A percentile compares a stretch with the other conserved stretches of the same genome.
These are phyloP conservation scores for Cunninghamia lanceolata DNA, from an alignment of 75 land plant genomes.

Conservation along the genomic window DNA sequence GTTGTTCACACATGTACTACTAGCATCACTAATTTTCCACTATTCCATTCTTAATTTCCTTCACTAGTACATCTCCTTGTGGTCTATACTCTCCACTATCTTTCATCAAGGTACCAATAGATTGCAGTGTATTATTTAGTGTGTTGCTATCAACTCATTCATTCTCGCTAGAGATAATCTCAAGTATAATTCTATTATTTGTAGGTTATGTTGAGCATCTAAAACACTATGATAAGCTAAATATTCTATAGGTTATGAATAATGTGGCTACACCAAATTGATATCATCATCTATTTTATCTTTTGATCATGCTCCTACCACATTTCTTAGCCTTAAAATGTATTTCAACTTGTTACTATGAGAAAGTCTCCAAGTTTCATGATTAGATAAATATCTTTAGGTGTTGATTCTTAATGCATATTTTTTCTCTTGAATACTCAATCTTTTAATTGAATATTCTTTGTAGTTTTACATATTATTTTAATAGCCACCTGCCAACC, in stretches of 20 bases:
- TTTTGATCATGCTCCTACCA: not conserved
- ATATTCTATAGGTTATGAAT: not conserved
- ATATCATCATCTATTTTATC: not conserved
- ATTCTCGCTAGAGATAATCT: not conserved
- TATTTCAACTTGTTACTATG: not conserved
- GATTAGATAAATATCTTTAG: not conserved
- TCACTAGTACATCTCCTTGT: not conserved
- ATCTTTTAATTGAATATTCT: no score
- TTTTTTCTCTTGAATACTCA: no score
- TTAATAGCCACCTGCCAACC: no score
- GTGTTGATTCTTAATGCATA: not conserved
- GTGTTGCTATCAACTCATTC: not conserved
- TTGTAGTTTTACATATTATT: no score
- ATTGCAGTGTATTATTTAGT: not conserved
- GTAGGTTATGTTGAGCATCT: not conserved
- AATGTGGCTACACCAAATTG: not conserved
- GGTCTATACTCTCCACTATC: not conserved
- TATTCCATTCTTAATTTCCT: not conserved
- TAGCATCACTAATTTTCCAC: not conserved
- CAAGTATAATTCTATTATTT: not conserved
- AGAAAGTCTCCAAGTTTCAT: not conserved
- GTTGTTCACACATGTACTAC: not conserved
- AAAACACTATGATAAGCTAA: not conserved
- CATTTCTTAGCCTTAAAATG: not conserved
- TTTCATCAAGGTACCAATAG: not conserved